These are phyloP conservation scores for Pichia insulana DNA, from an alignment of 805 yeast species.

Conservation along the genomic window DNA sequence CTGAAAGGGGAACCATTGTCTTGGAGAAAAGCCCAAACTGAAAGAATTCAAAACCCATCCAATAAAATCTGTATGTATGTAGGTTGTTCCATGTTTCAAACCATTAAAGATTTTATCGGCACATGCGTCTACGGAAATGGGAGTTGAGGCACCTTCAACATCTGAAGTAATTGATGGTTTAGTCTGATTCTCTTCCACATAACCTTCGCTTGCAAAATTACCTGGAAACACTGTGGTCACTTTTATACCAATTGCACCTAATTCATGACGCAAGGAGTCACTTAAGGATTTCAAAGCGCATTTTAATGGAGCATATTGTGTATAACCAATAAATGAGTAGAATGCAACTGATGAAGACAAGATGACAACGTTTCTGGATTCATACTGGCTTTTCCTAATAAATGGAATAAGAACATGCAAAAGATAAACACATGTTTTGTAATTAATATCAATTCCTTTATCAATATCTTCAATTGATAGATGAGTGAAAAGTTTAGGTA, in stretches of 20 bases:
- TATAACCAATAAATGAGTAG: constrained; percentile 86
- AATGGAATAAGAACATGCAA: constrained; percentile 50
- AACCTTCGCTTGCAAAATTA: constrained; percentile 86
- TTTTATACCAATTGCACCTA: constrained; percentile 53
- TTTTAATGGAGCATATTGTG: constrained; percentile 84
- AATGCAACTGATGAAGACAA: constrained; percentile 75
- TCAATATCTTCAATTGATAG: constrained; percentile 49
- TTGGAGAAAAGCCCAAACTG: constrained; percentile 62
- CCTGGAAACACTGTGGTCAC: constrained; percentile 82
- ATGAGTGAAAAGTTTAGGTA: constrained; percentile 71
- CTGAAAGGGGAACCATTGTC: constrained; percentile 49
- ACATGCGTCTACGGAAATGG: constrained; percentile 61
- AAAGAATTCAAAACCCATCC: constrained; percentile 74
- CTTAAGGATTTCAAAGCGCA: constrained; percentile 73
- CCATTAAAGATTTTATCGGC: constrained; percentile 49
- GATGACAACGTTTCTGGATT: constrained; percentile 44
- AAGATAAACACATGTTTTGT: constrained; percentile 61
- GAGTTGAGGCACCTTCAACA: constrained; percentile 78
- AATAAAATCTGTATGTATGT: constrained; percentile 71
- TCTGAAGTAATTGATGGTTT: constrained; percentile 76
- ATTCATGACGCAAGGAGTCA: constrained; percentile 75
- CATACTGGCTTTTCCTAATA: constrained; percentile 5
- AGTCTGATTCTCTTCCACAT: constrained; percentile 63
- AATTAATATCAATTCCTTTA: constrained; percentile 59
- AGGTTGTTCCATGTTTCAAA: constrained; percentile 54